These are phyloP conservation scores for Alternaria brassicicola DNA, from an alignment of 2,329 filamentous ascomycete species.

Conservation along the genomic window DNA sequence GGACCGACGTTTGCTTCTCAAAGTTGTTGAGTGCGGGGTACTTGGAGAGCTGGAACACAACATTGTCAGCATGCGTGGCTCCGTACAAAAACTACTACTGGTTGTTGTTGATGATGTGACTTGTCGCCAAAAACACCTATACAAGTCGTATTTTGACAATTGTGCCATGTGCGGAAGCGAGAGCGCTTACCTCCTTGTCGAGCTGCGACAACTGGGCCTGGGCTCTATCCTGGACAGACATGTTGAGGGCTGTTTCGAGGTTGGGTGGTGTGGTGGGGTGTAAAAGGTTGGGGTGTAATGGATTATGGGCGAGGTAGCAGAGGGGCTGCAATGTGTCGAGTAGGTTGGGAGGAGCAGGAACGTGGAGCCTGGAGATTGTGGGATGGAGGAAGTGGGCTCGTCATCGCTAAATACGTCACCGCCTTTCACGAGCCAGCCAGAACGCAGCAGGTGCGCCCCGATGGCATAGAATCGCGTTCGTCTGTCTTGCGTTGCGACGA, in stretches of 20 bases:
- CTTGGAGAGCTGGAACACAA: conserved; percentile 72
- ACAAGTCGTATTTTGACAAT: conserved; percentile 12
- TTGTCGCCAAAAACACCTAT: neutral
- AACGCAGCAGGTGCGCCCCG: conserved; percentile 8
- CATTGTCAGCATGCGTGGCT: conserved; percentile 27
- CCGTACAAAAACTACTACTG: neutral
- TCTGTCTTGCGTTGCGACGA: conserved; percentile 7
- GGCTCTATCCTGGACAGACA: conserved; percentile 78
- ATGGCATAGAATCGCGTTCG: conserved; percentile 3
- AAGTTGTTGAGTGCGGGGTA: conserved; percentile 84
- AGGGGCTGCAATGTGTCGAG: conserved; percentile 21
- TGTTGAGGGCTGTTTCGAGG: conserved; percentile 50
- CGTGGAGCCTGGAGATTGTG: conserved; percentile 35
- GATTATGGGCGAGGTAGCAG: conserved; percentile 9
- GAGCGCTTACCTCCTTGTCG: conserved; percentile 75
- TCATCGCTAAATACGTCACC: conserved; percentile 47
- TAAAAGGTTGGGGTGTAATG: conserved; percentile 7
- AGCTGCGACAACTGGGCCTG: conserved; percentile 78
- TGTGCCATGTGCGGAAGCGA: conserved; percentile 14
- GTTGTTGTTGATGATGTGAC: neutral
- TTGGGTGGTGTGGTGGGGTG: conserved; percentile 8
- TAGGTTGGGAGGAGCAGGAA: conserved; percentile 19
- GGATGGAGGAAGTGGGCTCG: conserved; percentile 35
- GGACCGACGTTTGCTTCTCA: conserved; percentile 81
- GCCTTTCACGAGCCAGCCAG: conserved; percentile 42